A percentile compares a stretch with the other conserved stretches of the same genome.
These are phyloP conservation scores for Polygonum aviculare DNA, from an alignment of 148 eudicot genomes.

Conservation along the genomic window DNA sequence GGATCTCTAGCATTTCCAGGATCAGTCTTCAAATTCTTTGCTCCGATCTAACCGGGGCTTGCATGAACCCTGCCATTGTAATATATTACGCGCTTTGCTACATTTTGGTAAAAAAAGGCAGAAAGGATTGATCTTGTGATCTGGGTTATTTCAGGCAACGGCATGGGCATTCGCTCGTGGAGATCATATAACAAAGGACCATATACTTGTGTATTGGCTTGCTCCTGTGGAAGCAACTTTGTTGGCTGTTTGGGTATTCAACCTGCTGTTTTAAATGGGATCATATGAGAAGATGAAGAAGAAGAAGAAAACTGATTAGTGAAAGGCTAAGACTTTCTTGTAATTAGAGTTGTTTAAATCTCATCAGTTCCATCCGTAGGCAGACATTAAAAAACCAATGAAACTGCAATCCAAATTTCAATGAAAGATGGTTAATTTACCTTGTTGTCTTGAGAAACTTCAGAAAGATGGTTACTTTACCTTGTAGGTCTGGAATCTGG, in stretches of 20 bases:
- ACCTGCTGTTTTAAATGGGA: constrained; percentile 27
- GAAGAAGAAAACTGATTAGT: constrained; percentile 22
- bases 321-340: too few species aligned
- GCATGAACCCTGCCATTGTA: constrained; percentile 95
- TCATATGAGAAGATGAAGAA: constrained; percentile 22
- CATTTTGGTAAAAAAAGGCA: background rate
- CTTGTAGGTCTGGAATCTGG: background rate
- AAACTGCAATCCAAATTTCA: background rate
- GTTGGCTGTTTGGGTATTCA: constrained; percentile 58
- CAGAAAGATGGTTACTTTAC: background rate
- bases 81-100: constrained; percentile 16
- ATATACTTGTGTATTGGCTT: constrained; percentile 87
- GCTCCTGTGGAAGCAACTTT: constrained; percentile 78
- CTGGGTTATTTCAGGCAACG: constrained; percentile 40
- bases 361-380: background rate
- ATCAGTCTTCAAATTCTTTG: constrained; percentile 72
- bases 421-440: background rate
- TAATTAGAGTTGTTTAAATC: too few species aligned
- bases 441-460: background rate
- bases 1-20: constrained; percentile 80
- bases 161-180: constrained; percentile 95
- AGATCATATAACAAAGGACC: constrained; percentile 73
- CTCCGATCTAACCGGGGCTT: constrained; percentile 83
- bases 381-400: background rate
- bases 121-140: background rate